phyloP scores from a whole-genome alignment of 2,329 filamentous ascomycete genomes.

The Ascochyta viciae-villosae region DNA sequence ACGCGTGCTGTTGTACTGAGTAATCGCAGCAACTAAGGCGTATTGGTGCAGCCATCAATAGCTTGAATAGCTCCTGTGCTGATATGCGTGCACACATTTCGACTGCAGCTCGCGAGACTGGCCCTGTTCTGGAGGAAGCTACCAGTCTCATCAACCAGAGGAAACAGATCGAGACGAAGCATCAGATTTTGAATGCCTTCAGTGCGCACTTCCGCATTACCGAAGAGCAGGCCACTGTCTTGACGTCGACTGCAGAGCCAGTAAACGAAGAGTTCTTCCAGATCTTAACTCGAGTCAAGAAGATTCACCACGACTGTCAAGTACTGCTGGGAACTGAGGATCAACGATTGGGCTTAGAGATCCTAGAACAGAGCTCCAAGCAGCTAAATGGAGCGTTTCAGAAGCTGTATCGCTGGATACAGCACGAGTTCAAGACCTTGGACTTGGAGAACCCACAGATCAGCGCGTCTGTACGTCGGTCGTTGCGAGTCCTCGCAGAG shows the following conservation, averaged over 20 bases:
- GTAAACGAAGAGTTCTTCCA: conserved; percentile 87
- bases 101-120: conserved; percentile 76
- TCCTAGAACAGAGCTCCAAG: conserved; percentile 90
- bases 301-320: conserved; percentile 87
- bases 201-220: conserved; percentile 83
- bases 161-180: conserved; percentile 77
- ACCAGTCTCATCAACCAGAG: conserved; percentile 75
- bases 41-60: conserved; percentile 79
- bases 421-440: conserved; percentile 88
- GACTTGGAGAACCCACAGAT: conserved; percentile 96
- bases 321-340: conserved; percentile 88
- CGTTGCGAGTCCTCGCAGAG: conserved; percentile 86
- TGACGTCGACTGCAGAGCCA: conserved; percentile 81
- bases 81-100: conserved; percentile 81
- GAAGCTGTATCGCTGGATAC: conserved; percentile 94
- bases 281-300: conserved; percentile 79
- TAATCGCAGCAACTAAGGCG: conserved; percentile 77
- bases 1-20: conserved; percentile 30
- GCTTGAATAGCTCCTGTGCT: conserved; percentile 78
- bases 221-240: conserved; percentile 75
- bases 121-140: conserved; percentile 78
- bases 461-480: conserved; percentile 80
- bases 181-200: conserved; percentile 78
- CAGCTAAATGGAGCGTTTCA: conserved; percentile 90
- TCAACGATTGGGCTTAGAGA: conserved; percentile 83